A percentile compares a stretch with the other conserved stretches of the same genome.
These are phyloP conservation scores for Hyaloscypha bicolor DNA, from an alignment of 495 filamentous ascomycete genomes.

Conservation along the genomic window DNA sequence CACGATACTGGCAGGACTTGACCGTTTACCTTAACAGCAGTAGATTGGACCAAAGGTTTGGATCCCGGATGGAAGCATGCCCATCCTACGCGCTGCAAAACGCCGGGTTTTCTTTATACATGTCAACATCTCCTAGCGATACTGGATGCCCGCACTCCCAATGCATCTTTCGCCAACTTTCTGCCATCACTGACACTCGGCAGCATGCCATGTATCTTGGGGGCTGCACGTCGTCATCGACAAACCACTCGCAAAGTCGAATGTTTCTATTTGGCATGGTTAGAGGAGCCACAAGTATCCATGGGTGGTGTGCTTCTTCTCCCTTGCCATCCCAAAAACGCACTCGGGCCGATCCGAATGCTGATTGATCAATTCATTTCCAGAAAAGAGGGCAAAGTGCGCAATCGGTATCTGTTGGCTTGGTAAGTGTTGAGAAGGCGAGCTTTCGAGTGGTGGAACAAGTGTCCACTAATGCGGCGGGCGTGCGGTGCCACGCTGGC, in stretches of 20 bases:
- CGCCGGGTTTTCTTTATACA: neutral
- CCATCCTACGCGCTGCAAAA: neutral
- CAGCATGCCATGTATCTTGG: too few species aligned
- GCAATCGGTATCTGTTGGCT: neutral
- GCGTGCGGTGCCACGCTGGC: neutral
- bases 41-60: neutral
- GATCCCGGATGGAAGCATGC: neutral
- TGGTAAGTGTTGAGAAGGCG: neutral
- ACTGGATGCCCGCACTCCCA: neutral
- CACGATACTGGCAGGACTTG: neutral
- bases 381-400: neutral
- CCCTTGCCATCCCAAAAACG: neutral
- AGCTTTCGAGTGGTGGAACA: neutral
- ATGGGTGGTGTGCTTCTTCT: neutral
- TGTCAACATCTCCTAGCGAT: neutral
- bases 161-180: neutral
- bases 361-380: neutral
- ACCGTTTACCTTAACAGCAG: neutral
- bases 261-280: too few species aligned
- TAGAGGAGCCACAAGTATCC: too few species aligned
- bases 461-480: neutral
- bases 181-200: too few species aligned
- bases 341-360: neutral
- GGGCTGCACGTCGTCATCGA: too few species aligned
- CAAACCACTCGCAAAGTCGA: too few species aligned